These are phyloP conservation scores for Santalum album DNA, from an alignment of 164 flowering plant genomes.

Conservation along the genomic window DNA sequence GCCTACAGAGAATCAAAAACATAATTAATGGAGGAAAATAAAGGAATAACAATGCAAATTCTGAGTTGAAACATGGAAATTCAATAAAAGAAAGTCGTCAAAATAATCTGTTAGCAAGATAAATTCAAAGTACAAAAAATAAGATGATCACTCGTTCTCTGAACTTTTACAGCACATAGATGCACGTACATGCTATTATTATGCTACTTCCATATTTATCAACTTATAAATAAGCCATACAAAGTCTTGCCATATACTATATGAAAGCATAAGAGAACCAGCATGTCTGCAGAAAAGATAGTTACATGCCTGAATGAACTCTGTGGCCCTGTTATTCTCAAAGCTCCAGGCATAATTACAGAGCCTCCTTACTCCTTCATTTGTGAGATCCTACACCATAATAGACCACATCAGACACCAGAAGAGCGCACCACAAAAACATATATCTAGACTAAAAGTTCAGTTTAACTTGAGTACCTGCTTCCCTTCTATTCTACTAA, in stretches of 20 bases:
- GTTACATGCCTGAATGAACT: slow-evolving; percentile 37
- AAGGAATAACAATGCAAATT: background rate
- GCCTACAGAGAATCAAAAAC: slow-evolving; percentile 27
- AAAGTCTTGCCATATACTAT: too few relatives aligned
- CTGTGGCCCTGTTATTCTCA: slow-evolving; percentile 19
- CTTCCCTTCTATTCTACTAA: slow-evolving; percentile 51
- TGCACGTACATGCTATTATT: too few relatives aligned
- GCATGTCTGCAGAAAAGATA: background rate
- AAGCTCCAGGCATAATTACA: slow-evolving; percentile 27
- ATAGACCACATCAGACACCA: slow-evolving; percentile 1
- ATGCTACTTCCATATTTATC: too few relatives aligned
- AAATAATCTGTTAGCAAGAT: background rate
- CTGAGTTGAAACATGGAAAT: background rate
- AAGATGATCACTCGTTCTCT: too few relatives aligned
- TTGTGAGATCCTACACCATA: slow-evolving; percentile 31
- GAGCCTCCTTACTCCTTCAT: slow-evolving; percentile 35
- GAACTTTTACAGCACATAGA: too few relatives aligned
- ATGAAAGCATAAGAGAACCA: too few relatives aligned
- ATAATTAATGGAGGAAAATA: background rate
- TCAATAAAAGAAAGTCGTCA: background rate
- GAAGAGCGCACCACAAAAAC: slow-evolving; percentile 5
- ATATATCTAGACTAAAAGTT: background rate
- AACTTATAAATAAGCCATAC: too few relatives aligned
- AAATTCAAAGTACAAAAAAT: background rate
- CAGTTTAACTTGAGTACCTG: slow-evolving; percentile 37